Conservation (phyloP, 2,329 filamentous ascomycete species). For the Beauveria varroae region DNA sequence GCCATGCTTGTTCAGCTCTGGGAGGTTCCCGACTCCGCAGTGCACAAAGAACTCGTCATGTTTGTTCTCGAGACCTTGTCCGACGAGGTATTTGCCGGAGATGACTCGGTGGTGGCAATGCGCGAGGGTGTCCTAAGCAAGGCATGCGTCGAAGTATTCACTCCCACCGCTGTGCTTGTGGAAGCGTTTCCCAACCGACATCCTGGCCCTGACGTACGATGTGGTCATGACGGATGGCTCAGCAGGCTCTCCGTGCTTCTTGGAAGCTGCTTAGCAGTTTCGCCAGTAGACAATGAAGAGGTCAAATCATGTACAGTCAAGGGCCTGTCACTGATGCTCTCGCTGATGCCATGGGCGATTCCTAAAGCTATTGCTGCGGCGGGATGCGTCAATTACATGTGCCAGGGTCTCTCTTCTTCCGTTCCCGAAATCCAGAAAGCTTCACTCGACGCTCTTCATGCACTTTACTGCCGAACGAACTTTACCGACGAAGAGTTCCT, state of each 20-base stretch:
- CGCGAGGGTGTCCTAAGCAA: constrained; percentile 79
- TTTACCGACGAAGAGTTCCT: constrained; percentile 73
- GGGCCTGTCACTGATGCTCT: constrained; percentile 67
- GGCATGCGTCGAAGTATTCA: constrained; percentile 90
- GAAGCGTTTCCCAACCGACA: constrained; percentile 72
- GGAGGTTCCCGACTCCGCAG: constrained; percentile 56
- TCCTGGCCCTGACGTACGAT: constrained; percentile 60
- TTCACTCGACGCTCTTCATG: constrained; percentile 62
- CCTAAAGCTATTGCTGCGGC: constrained; percentile 71
- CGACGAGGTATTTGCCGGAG: constrained; percentile 87
- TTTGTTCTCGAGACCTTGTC: constrained; percentile 85
- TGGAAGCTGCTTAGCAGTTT: constrained; percentile 60
- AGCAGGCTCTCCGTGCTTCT: constrained; percentile 68
- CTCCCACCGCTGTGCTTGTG: constrained; percentile 64
- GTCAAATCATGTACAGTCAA: constrained; percentile 67
- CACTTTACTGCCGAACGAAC: constrained; percentile 67
- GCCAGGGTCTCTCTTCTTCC: constrained; percentile 60
- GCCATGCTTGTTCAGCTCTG: constrained; percentile 72
- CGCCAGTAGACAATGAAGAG: constrained; percentile 57
- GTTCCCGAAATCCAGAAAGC: constrained; percentile 70
- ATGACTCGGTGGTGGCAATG: constrained; percentile 78
- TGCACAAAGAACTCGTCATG: constrained; percentile 78
- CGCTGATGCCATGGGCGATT: constrained; percentile 80
- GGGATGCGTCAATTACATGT: constrained; percentile 62
- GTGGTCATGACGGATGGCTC: constrained; percentile 81